Evolutionary conservation across 2,329 filamentous ascomycete species (phyloP).

Genomic region (Aspergillus ruber): DNA sequence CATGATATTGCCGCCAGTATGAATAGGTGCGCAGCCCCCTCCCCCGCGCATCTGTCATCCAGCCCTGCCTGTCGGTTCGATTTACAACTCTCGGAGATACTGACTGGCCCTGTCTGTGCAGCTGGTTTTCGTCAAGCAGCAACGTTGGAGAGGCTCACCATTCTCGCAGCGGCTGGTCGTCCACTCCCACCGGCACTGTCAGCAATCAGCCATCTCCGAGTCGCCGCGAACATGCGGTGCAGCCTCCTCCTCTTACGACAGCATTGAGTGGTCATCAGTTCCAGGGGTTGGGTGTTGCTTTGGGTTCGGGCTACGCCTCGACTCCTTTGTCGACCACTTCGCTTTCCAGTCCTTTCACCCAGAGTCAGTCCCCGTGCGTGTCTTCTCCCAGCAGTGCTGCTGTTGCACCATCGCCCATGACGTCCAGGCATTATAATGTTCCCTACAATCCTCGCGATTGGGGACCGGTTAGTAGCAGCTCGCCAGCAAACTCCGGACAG

Average conservation of each 20-base stretch:
- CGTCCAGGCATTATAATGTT: conserved; percentile 39
- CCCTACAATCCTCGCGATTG: conserved; percentile 47
- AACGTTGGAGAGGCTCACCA: conserved; percentile 26
- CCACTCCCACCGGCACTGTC: conserved; percentile 21
- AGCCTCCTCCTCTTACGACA: conserved; percentile 39
- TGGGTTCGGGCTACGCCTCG: conserved; percentile 22
- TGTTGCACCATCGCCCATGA: conserved; percentile 37
- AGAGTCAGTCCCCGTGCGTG: conserved; percentile 31
- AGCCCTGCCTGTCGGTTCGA: neutral
- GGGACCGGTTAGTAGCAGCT: conserved; percentile 32
- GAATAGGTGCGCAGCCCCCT: conserved; percentile 29
- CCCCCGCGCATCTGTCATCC: neutral
- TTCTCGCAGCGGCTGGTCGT: conserved; percentile 21
- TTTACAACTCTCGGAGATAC: conserved; percentile 9
- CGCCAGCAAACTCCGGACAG: conserved; percentile 18
- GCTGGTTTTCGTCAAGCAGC: conserved; percentile 24
- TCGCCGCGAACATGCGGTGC: conserved; percentile 38
- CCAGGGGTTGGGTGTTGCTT: conserved; percentile 25
- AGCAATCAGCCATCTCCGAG: conserved; percentile 30
- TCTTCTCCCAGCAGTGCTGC: conserved; percentile 31
- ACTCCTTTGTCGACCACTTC: conserved; percentile 40
- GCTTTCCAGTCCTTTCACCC: conserved; percentile 39
- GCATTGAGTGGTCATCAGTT: conserved; percentile 32
- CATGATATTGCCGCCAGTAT: conserved; percentile 27
- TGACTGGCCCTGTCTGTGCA: conserved; percentile 18